Evolutionary conservation across 257 asterid species (phyloP).

Genomic region (Handroanthus guayacan): DNA sequence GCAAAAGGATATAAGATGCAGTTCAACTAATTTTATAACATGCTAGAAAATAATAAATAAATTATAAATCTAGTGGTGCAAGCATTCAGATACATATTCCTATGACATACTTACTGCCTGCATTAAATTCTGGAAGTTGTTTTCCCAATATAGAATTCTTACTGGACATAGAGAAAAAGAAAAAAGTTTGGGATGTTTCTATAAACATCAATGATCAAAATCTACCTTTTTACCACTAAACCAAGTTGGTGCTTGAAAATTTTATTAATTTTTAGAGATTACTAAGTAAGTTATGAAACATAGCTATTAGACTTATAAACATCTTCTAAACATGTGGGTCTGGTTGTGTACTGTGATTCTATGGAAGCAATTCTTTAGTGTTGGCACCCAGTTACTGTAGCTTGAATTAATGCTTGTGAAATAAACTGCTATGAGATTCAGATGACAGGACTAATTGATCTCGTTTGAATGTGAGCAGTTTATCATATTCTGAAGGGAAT

Average conservation of each 20-base stretch:
- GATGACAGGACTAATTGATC: constrained; percentile 30
- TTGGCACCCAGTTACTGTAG: constrained; percentile 3
- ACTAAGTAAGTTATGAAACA: background rate
- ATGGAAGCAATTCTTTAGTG: background rate
- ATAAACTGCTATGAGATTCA: constrained; percentile 11
- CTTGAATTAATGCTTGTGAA: constrained; percentile 16
- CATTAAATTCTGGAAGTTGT: background rate
- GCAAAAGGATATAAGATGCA: too few relatives aligned
- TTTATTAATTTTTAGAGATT: background rate
- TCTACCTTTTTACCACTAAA: background rate
- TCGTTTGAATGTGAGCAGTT: constrained; percentile 55
- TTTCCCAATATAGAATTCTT: background rate
- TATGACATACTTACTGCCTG: background rate
- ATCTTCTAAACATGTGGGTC: too few relatives aligned
- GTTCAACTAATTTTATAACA: too few relatives aligned
- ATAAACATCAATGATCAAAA: background rate
- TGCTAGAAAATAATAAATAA: too few relatives aligned
- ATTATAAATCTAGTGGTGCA: too few relatives aligned
- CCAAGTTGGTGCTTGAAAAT: background rate
- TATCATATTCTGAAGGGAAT: constrained; percentile 93
- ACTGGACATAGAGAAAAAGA: background rate
- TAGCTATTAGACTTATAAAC: background rate
- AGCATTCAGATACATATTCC: too few relatives aligned
- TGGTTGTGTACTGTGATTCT: too few relatives aligned
- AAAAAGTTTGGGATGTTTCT: background rate